A percentile compares a stretch with the other conserved stretches of the same genome.
These are phyloP conservation scores for Usnea hakonensis DNA, from an alignment of 495 filamentous ascomycete genomes.

Conservation along the genomic window DNA sequence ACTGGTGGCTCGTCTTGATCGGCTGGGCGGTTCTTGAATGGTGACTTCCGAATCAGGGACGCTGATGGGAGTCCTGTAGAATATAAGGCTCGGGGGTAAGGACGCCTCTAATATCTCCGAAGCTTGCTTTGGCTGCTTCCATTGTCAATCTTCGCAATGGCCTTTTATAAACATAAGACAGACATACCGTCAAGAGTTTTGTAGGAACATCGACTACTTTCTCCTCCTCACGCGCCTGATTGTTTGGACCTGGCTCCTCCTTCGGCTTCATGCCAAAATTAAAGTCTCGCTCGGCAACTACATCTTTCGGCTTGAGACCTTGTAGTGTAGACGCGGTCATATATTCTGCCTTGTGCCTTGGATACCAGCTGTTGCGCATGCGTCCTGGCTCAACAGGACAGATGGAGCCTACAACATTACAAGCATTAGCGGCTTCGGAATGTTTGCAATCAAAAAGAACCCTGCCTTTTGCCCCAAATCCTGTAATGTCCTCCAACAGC, in stretches of 20 bases:
- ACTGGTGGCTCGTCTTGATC: constrained; percentile 26
- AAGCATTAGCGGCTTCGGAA: too few relatives aligned
- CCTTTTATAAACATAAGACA: not conserved
- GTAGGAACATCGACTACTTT: constrained; percentile 19
- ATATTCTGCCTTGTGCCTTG: constrained; percentile 47
- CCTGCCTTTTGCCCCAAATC: constrained; percentile 52
- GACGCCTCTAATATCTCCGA: constrained; percentile 41
- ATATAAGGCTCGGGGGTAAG: constrained; percentile 42
- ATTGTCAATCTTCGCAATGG: not conserved
- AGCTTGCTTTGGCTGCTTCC: constrained; percentile 38
- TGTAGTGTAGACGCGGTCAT: constrained; percentile 36
- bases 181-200: constrained; percentile 27
- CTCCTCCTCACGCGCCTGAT: constrained; percentile 18
- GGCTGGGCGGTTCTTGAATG: constrained; percentile 23
- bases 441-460: not conserved
- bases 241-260: not conserved
- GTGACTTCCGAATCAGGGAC: constrained; percentile 20
- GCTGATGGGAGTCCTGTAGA: constrained; percentile 38
- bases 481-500: constrained; percentile 50
- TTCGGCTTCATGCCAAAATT: constrained; percentile 28
- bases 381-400: constrained; percentile 44
- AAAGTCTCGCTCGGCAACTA: constrained; percentile 42
- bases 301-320: constrained; percentile 35
- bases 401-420: constrained; percentile 39
- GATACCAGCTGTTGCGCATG: constrained; percentile 52